Percentiles rank a stretch among this genome's conserved stretches.
Conservation (phyloP, 208 protist genomes). For the Trypanosoma grayi region DNA sequence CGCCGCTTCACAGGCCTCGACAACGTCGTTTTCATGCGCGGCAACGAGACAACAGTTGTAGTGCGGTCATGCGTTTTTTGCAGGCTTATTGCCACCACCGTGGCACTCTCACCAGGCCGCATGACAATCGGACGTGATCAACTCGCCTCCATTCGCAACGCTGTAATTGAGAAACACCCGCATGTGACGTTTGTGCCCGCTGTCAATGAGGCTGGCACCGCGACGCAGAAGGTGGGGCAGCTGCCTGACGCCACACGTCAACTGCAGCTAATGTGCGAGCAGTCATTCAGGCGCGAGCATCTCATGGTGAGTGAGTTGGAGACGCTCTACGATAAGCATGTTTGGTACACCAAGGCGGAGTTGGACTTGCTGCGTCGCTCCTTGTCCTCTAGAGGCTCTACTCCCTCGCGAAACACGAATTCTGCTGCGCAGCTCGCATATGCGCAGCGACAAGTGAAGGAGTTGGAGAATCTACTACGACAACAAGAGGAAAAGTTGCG, state of each 20-base stretch:
- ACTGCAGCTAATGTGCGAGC: constrained; percentile 7
- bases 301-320: constrained; percentile 15
- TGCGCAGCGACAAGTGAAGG: constrained; percentile 1
- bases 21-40: constrained; percentile 12
- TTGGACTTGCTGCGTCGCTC: background rate
- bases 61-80: constrained; percentile 24
- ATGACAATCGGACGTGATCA: constrained; percentile 9
- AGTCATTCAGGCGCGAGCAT: constrained; percentile 10
- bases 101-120: background rate
- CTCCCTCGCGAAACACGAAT: background rate
- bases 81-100: constrained; percentile 1
- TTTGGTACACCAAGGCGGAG: constrained; percentile 3
- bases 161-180: constrained; percentile 4
- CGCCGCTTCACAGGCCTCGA: constrained; percentile 8
- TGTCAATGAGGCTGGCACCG: background rate
- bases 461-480: constrained; percentile 8
- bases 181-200: background rate
- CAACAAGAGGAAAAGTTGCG: constrained; percentile 8
- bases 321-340: constrained; percentile 16
- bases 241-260: background rate
- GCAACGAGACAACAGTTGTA: constrained; percentile 4
- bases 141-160: constrained; percentile 8
- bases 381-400: background rate
- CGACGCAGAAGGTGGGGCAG: background rate
- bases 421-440: background rate